Conservation (phyloP, 129 eudicot species). For the Dittrichia graveolens region DNA sequence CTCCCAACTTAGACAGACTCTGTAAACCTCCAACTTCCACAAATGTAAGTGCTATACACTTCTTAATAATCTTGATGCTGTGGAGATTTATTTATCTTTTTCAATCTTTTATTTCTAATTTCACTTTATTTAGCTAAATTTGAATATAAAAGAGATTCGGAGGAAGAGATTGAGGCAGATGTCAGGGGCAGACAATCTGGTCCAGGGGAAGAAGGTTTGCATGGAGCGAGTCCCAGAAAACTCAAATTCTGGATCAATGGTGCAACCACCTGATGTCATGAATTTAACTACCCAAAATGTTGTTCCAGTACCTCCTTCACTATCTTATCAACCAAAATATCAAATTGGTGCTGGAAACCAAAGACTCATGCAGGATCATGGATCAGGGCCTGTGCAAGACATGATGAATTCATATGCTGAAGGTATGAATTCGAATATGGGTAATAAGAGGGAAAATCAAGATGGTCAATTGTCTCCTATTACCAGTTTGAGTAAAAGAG, state of each 20-base stretch:
- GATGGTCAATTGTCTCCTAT: slow-evolving; percentile 69
- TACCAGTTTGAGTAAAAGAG: slow-evolving; percentile 56
- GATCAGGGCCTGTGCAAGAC: slow-evolving; percentile 64
- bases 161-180: slow-evolving; percentile 68
- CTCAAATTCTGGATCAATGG: slow-evolving; percentile 44
- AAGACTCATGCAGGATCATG: slow-evolving; percentile 62
- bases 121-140: slow-evolving; percentile 51
- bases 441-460: slow-evolving; percentile 78
- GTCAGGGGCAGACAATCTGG: slow-evolving; percentile 45
- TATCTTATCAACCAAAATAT: slow-evolving; percentile 64
- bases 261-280: slow-evolving; percentile 59
- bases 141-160: slow-evolving; percentile 52
- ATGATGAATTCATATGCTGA: slow-evolving; percentile 59
- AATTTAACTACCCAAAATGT: slow-evolving; percentile 52
- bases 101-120: background rate
- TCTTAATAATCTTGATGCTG: slow-evolving; percentile 8
- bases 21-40: slow-evolving; percentile 42
- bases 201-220: slow-evolving; percentile 68
- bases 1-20: slow-evolving; percentile 73
- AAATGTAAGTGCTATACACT: slow-evolving; percentile 48
- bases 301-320: slow-evolving; percentile 48
- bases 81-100: background rate
- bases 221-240: slow-evolving; percentile 64
- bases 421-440: slow-evolving; percentile 49
- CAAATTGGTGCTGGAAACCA: slow-evolving; percentile 64